Percentiles rank a stretch among this genome's conserved stretches.
These are phyloP conservation scores for Aspergillus cejpii DNA, from an alignment of 2,329 filamentous ascomycete species.

Conservation along the genomic window DNA sequence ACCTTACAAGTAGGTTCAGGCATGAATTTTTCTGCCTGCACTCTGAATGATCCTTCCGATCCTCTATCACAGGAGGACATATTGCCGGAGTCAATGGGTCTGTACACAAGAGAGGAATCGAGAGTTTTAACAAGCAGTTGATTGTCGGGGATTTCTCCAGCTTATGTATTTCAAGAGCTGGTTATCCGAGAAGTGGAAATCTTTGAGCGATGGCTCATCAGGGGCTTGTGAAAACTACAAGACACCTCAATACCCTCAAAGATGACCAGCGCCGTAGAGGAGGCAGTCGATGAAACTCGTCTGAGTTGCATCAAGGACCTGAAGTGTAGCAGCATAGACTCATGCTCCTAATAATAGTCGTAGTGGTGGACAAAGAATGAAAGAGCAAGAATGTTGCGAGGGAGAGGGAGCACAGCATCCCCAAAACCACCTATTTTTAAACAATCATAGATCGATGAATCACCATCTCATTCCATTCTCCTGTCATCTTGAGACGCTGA, in stretches of 20 bases:
- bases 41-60: no score
- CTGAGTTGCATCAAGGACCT: background rate
- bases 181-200: no score
- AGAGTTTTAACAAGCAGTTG: no score
- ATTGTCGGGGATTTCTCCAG: no score
- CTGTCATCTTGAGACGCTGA: background rate
- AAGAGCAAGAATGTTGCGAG: background rate
- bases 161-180: no score
- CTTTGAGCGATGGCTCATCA: background rate
- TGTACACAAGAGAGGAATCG: no score
- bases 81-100: no score
- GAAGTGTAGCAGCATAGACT: background rate
- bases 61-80: no score
- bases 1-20: background rate
- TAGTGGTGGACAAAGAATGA: background rate
- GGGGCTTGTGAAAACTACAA: background rate
- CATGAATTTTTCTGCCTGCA: constrained; percentile 12
- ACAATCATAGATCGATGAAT: background rate
- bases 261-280: background rate
- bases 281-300: background rate
- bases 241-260: background rate
- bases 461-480: background rate
- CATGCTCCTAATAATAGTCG: background rate
- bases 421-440: background rate
- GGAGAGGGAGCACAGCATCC: background rate